phyloP scores from a whole-genome alignment of 1,284 basidiomycete genomes.

The Papiliotrema fonsecae region DNA sequence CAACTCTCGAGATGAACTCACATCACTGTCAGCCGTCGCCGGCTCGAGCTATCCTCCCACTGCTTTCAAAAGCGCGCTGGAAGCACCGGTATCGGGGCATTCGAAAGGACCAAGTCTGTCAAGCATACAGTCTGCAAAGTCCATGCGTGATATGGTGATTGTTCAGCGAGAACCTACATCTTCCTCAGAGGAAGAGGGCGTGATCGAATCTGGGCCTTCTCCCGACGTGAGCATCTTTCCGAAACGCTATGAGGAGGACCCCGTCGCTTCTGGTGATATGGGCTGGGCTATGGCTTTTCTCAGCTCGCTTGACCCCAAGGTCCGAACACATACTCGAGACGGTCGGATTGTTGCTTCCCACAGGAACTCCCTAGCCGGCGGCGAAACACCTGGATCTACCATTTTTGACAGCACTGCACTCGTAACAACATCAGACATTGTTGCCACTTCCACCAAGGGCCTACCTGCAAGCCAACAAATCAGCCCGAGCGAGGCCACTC shows the following conservation, averaged over 20 bases:
- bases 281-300: background rate
- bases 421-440: background rate
- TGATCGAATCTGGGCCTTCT: background rate
- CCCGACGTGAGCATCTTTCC: background rate
- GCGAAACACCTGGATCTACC: slow-evolving; percentile 12
- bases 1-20: slow-evolving; percentile 16
- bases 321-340: background rate
- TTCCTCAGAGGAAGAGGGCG: slow-evolving; percentile 1
- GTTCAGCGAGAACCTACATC: slow-evolving; percentile 26
- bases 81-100: slow-evolving; percentile 4
- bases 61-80: slow-evolving; percentile 4
- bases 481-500: too few relatives aligned
- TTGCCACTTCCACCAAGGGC: background rate
- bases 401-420: slow-evolving; percentile 16
- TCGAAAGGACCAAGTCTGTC: slow-evolving; percentile 45
- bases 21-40: background rate
- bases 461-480: background rate
- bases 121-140: slow-evolving; percentile 23
- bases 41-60: slow-evolving; percentile 6
- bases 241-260: background rate
- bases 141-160: slow-evolving; percentile 39
- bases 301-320: too few relatives aligned
- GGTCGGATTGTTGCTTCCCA: background rate
- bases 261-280: background rate
- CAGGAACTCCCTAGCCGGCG: background rate